A percentile compares a stretch with the other conserved stretches of the same genome.
Evolutionary conservation across 352 stramenopile genomes (phyloP).

Genomic region (Globisporangium paroecandrum): DNA sequence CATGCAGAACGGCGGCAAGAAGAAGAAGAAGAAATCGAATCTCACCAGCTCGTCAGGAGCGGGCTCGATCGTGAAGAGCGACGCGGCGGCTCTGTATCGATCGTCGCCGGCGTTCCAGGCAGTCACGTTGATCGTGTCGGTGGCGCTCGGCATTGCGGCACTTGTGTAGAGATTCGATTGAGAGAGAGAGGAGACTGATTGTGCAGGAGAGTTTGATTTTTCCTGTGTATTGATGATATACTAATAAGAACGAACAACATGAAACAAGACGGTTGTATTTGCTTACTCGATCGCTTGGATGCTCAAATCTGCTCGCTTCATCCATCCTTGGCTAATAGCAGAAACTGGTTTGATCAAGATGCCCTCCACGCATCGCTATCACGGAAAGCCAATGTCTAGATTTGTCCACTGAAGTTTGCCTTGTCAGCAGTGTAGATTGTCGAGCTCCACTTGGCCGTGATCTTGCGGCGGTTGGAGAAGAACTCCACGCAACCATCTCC

Average conservation of each 20-base stretch:
- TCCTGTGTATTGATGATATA: background rate
- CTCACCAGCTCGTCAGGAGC: constrained; percentile 3
- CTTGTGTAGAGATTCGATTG: constrained; percentile 10
- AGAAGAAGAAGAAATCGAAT: constrained; percentile 31
- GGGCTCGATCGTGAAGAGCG: constrained; percentile 3
- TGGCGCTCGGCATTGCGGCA: constrained; percentile 2
- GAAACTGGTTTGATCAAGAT: background rate
- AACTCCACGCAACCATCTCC: constrained; percentile 97
- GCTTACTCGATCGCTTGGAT: background rate
- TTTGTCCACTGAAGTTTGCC: constrained; percentile 71
- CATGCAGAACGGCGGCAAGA: constrained; percentile 42
- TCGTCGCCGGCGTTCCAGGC: constrained; percentile 1
- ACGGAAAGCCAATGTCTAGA: constrained; percentile 26
- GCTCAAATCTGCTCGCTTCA: background rate
- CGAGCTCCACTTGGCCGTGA: constrained; percentile 93
- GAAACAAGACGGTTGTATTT: constrained; percentile 4
- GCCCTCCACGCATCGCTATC: background rate
- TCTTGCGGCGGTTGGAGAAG: constrained; percentile 96
- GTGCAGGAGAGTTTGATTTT: constrained; percentile 3
- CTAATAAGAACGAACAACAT: background rate
- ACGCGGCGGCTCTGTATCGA: background rate
- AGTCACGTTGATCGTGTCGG: constrained; percentile 10
- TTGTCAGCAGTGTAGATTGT: constrained; percentile 42
- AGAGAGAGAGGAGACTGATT: background rate
- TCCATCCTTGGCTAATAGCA: background rate